A percentile compares a stretch with the other conserved stretches of the same genome.
Evolutionary conservation across 2,329 filamentous ascomycete species (phyloP).

Genomic region (Daldinia eschscholtzii): DNA sequence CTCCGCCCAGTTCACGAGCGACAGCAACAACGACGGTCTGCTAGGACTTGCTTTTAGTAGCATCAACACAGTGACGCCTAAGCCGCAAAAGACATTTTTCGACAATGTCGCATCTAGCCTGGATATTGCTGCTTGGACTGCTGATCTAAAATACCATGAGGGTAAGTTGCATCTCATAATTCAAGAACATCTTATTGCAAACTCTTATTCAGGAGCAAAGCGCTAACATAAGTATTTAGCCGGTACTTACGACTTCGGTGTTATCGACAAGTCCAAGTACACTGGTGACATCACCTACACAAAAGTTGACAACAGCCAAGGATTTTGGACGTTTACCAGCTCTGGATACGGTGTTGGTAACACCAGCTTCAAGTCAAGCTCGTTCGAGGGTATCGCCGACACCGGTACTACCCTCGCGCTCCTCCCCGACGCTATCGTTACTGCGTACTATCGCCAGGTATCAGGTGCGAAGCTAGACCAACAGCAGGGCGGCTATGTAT

Average conservation of each 20-base stretch:
- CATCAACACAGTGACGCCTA: constrained; percentile 52
- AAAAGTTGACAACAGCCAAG: constrained; percentile 49
- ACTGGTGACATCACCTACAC: constrained; percentile 53
- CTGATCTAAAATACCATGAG: constrained; percentile 52
- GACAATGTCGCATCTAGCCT: constrained; percentile 51
- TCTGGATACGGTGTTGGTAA: constrained; percentile 49
- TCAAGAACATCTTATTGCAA: neutral
- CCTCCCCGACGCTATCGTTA: constrained; percentile 61
- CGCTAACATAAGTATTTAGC: constrained; percentile 38
- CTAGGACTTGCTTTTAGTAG: constrained; percentile 54
- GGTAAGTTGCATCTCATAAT: constrained; percentile 25
- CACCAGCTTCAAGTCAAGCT: constrained; percentile 40
- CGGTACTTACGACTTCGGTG: constrained; percentile 56
- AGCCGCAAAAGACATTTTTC: constrained; percentile 52
- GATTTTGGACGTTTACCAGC: constrained; percentile 54
- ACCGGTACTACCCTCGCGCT: constrained; percentile 71
- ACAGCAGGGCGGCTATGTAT: constrained; percentile 63
- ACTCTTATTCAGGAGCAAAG: neutral
- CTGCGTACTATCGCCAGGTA: constrained; percentile 65
- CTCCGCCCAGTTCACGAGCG: constrained; percentile 50
- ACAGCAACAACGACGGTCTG: constrained; percentile 52
- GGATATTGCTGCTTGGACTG: constrained; percentile 50
- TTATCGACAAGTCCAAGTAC: constrained; percentile 52
- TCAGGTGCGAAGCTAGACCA: constrained; percentile 56
- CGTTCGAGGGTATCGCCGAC: constrained; percentile 64